phyloP scores from a whole-genome alignment of 495 filamentous ascomycete species.

The Talaromyces wortmannii region DNA sequence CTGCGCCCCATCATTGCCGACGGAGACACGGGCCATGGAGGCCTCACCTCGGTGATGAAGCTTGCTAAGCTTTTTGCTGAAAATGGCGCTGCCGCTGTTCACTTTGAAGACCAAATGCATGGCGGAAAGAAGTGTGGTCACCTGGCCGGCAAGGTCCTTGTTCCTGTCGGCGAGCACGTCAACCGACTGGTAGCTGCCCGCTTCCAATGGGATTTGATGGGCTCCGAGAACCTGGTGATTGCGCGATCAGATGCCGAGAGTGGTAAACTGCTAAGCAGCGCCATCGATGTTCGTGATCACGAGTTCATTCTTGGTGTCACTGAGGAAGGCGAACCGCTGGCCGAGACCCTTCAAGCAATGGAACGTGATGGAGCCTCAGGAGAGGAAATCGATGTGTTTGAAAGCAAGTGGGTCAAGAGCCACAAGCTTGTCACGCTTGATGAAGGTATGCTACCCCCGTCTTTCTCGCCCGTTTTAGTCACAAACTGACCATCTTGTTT shows the following conservation, averaged over 20 bases:
- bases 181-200: constrained; percentile 86
- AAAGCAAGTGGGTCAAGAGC: constrained; percentile 83
- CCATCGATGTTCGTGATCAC: constrained; percentile 89
- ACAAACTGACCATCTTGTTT: constrained; percentile 9
- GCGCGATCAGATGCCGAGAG: constrained; percentile 93
- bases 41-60: constrained; percentile 87
- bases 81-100: constrained; percentile 91
- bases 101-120: constrained; percentile 96
- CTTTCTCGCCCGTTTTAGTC: background rate
- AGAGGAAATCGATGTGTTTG: constrained; percentile 74
- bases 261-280: constrained; percentile 80
- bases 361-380: constrained; percentile 71
- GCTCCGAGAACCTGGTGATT: constrained; percentile 86
- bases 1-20: constrained; percentile 95
- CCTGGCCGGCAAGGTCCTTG: constrained; percentile 91
- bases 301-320: constrained; percentile 90
- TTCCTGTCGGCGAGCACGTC: constrained; percentile 92
- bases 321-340: constrained; percentile 64
- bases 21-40: constrained; percentile 92
- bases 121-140: constrained; percentile 99
- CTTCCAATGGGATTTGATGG: constrained; percentile 99
- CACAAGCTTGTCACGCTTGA: constrained; percentile 88
- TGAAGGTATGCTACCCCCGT: constrained; percentile 49
- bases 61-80: constrained; percentile 98
- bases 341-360: constrained; percentile 87